A percentile compares a stretch with the other conserved stretches of the same genome.
Conservation (phyloP, 371 early-diverging fungal genomes). For the Rhizopus delemar region DNA sequence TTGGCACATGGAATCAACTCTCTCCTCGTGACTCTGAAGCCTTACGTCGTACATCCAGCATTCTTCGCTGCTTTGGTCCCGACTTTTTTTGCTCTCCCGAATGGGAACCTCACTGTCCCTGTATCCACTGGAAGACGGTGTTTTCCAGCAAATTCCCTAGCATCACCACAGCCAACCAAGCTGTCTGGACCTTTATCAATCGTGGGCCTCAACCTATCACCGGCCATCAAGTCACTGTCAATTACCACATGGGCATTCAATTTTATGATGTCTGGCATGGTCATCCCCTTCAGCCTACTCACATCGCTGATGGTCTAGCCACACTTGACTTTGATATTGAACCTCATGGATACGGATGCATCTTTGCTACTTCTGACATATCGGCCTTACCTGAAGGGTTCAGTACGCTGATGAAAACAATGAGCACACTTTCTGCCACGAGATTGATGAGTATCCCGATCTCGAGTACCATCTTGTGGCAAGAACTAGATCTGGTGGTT, state of each 20-base stretch:
- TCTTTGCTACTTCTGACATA: conserved; percentile 31
- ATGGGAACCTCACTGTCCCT: conserved; percentile 37
- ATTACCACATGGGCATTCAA: conserved; percentile 34
- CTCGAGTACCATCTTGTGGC: conserved; percentile 27
- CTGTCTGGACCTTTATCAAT: conserved; percentile 31
- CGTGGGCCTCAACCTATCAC: conserved; percentile 21
- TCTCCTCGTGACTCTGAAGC: conserved; percentile 35
- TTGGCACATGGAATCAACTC: conserved; percentile 32
- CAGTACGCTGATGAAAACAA: conserved; percentile 14
- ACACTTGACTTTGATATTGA: conserved; percentile 37
- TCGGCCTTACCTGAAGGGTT: conserved; percentile 18
- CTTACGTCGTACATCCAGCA: conserved; percentile 23
- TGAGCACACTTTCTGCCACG: conserved; percentile 11
- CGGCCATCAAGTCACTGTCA: conserved; percentile 35
- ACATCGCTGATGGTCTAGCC: conserved; percentile 35
- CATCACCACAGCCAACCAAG: conserved; percentile 9
- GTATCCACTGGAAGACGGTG: conserved; percentile 28
- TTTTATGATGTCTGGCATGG: conserved; percentile 38
- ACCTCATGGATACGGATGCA: conserved; percentile 34
- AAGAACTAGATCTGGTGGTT: conserved; percentile 27
- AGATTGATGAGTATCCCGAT: conserved; percentile 18
- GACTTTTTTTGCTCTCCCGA: conserved; percentile 27
- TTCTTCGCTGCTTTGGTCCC: conserved; percentile 31
- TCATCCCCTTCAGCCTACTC: conserved; percentile 21
- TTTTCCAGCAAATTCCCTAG: conserved; percentile 27